Percentiles rank a stretch among this genome's conserved stretches.
Conservation (phyloP, 805 yeast species). For the Kazachstania psychrophila region DNA sequence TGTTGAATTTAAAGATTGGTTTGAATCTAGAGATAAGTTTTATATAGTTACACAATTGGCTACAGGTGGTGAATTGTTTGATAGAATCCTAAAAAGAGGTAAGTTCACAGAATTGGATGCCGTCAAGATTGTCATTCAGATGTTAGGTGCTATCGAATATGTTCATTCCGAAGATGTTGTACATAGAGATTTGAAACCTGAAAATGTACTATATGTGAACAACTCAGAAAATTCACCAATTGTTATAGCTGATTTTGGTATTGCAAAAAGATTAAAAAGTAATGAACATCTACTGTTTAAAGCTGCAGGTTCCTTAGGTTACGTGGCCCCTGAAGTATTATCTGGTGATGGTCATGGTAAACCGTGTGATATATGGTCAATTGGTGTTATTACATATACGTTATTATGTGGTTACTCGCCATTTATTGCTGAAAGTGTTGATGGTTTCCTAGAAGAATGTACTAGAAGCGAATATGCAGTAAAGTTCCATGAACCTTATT, state of each 20-base stretch:
- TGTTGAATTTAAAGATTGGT: constrained; percentile 87
- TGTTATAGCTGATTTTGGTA: constrained; percentile 93
- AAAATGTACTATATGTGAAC: constrained; percentile 67
- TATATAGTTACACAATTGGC: constrained; percentile 92
- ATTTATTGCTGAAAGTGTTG: constrained; percentile 73
- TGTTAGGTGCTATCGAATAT: constrained; percentile 69
- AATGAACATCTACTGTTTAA: constrained; percentile 54
- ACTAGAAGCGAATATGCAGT: constrained; percentile 59
- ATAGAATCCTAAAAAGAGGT: constrained; percentile 71
- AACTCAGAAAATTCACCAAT: constrained; percentile 54
- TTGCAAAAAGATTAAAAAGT: constrained; percentile 64
- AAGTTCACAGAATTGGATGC: constrained; percentile 87
- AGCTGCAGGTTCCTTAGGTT: constrained; percentile 89
- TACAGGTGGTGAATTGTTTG: constrained; percentile 92
- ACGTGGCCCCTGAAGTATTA: constrained; percentile 93
- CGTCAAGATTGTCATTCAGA: constrained; percentile 59
- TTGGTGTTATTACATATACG: constrained; percentile 89
- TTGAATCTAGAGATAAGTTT: constrained; percentile 84
- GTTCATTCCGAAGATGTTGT: constrained; percentile 72
- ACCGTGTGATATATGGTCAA: constrained; percentile 93
- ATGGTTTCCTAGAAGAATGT: constrained; percentile 75
- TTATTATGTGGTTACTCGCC: constrained; percentile 89
- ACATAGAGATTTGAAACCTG: constrained; percentile 93
- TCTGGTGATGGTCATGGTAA: constrained; percentile 80
- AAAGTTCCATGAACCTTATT: constrained; percentile 78